Evolutionary conservation across 345 rosid genomes (phyloP).

Genomic region (Moringa oleifera): DNA sequence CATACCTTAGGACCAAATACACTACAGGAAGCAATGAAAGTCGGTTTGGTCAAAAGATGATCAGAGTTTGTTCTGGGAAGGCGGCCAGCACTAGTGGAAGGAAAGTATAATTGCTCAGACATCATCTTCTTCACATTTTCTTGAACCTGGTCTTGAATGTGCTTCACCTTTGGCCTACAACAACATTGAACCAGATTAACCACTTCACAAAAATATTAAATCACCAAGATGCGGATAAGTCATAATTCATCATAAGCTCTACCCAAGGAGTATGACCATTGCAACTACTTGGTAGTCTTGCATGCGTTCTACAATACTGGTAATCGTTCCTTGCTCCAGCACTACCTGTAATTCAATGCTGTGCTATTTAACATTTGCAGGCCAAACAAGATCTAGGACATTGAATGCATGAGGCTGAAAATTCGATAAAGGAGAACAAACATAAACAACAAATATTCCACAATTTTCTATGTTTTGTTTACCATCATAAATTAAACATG

Average conservation of each 20-base stretch:
- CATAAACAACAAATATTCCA: no score
- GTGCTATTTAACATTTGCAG: not conserved
- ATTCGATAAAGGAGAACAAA: not conserved
- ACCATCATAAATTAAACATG: no score
- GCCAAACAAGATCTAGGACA: not conserved
- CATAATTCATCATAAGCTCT: conserved; percentile 9
- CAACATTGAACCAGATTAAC: conserved; percentile 12
- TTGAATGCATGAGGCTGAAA: no score
- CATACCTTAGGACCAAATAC: conserved; percentile 74
- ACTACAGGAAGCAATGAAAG: conserved; percentile 77
- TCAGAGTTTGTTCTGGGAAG: conserved; percentile 21
- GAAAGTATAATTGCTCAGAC: conserved; percentile 57
- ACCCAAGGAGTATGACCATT: conserved; percentile 84
- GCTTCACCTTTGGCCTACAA: conserved; percentile 62
- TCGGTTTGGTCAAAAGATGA: conserved; percentile 35
- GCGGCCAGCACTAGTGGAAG: conserved; percentile 29
- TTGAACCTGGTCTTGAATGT: conserved; percentile 59
- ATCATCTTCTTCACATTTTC: conserved; percentile 75
- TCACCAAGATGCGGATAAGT: not conserved
- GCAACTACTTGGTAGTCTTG: conserved; percentile 73
- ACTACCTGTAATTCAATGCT: conserved; percentile 39
- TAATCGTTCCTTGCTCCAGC: conserved; percentile 52
- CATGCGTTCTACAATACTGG: conserved; percentile 54
- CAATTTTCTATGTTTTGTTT: no score
- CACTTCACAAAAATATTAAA: not conserved